Evolutionary conservation across 192 early-diverging fungal genomes (phyloP).

Genomic region (Chytriomyces hyalinus): DNA sequence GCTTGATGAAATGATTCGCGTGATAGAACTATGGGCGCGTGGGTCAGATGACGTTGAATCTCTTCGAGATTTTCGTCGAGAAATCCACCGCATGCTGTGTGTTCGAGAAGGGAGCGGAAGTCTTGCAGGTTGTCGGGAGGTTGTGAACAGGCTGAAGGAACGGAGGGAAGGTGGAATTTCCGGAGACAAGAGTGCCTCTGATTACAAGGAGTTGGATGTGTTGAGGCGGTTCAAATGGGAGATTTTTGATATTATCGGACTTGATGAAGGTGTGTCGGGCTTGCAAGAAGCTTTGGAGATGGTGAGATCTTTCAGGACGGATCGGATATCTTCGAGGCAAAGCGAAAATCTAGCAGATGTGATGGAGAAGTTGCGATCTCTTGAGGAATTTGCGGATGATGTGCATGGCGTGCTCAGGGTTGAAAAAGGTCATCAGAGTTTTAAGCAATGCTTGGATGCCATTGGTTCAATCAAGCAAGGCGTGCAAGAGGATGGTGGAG

Average conservation of each 20-base stretch:
- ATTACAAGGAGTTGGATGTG: neutral
- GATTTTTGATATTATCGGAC: neutral
- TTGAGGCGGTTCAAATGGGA: neutral
- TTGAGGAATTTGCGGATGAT: neutral
- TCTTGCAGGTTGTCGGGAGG: conserved; percentile 13
- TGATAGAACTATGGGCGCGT: conserved; percentile 17
- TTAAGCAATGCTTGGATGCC: no score
- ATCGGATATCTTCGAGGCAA: no score
- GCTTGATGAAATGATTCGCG: neutral
- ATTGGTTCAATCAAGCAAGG: no score
- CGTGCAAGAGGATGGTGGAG: no score
- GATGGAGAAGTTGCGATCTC: neutral
- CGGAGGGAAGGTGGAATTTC: neutral
- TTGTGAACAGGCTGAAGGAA: conserved; percentile 14
- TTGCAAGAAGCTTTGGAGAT: no score
- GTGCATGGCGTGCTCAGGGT: neutral
- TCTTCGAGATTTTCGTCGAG: conserved; percentile 4
- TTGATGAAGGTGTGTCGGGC: neutral
- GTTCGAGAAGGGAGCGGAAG: conserved; percentile 11
- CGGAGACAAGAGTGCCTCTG: neutral
- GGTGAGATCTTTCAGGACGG: no score
- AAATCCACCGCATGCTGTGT: conserved; percentile 8
- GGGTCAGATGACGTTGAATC: neutral
- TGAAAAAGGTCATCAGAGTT: neutral
- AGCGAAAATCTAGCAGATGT: neutral